Percentiles rank a stretch among this genome's conserved stretches.
These are phyloP conservation scores for Hippophae rhamnoides DNA, from an alignment of 306 rosid species.

Conservation along the genomic window DNA sequence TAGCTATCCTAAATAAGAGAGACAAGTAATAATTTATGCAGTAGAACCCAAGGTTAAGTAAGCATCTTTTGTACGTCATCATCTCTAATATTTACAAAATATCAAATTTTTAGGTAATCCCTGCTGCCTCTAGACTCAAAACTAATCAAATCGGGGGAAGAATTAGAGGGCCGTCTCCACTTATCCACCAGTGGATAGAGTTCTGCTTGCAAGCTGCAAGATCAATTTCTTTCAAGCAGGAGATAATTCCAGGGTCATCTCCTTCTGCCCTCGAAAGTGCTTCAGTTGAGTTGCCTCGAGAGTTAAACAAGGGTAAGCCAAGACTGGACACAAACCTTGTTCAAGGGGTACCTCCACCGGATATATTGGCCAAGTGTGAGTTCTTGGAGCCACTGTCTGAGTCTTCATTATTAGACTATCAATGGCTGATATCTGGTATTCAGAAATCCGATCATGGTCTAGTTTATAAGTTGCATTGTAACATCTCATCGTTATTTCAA, in stretches of 20 bases:
- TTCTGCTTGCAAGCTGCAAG: constrained; percentile 88
- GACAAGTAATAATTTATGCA: no score
- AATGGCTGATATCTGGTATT: constrained; percentile 30
- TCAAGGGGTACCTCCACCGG: constrained; percentile 64
- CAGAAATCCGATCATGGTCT: no score
- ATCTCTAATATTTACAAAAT: no score
- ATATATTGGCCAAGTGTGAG: constrained; percentile 59
- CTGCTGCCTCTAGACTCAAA: constrained; percentile 57
- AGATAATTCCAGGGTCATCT: constrained; percentile 78
- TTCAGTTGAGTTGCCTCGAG: constrained; percentile 25
- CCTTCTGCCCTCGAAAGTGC: constrained; percentile 50
- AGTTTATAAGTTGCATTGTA: no score
- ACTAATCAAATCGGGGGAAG: constrained; percentile 62
- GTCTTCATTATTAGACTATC: constrained; percentile 47
- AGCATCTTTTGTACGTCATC: no score
- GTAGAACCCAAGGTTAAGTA: no score
- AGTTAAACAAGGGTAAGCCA: constrained; percentile 58
- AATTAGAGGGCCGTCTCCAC: constrained; percentile 79
- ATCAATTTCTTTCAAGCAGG: constrained; percentile 78
- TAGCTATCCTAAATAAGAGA: neutral
- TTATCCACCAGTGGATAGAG: constrained; percentile 84
- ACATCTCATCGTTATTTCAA: no score
- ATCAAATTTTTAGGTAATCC: constrained; percentile 50
- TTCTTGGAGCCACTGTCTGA: constrained; percentile 71
- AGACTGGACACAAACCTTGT: constrained; percentile 68